A percentile compares a stretch with the other conserved stretches of the same genome.
phyloP scores from a whole-genome alignment of 2,329 filamentous ascomycete species.

The Neofusicoccum laricinum region DNA sequence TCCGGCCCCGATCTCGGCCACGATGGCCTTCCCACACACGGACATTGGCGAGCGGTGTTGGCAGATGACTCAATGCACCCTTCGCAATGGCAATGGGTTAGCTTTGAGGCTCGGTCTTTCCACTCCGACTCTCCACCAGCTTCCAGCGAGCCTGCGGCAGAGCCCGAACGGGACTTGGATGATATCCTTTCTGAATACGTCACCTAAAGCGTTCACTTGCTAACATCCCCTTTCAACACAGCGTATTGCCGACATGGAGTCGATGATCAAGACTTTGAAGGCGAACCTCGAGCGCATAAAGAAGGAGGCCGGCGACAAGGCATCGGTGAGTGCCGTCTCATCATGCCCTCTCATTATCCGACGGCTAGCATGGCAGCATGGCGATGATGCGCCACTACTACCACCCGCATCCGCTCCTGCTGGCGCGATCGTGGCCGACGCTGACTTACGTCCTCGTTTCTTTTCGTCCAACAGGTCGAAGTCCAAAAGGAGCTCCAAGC shows the following conservation, averaged over 20 bases:
- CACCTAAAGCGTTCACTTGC: neutral
- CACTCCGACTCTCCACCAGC: neutral
- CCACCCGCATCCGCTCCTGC: constrained; percentile 7
- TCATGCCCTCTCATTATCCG: constrained; percentile 10
- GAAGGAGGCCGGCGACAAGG: constrained; percentile 34
- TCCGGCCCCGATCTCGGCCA: neutral
- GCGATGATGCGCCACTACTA: neutral
- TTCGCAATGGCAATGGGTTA: neutral
- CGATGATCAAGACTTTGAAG: constrained; percentile 18
- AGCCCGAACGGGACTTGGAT: neutral
- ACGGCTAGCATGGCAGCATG: constrained; percentile 10
- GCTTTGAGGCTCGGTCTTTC: neutral
- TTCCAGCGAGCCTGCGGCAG: no score
- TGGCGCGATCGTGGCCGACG: constrained; percentile 10
- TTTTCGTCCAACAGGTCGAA: constrained; percentile 22
- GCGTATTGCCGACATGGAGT: constrained; percentile 14
- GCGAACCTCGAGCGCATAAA: constrained; percentile 32
- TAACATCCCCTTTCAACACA: neutral
- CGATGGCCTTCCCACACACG: neutral
- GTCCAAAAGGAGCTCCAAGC: constrained; percentile 57
- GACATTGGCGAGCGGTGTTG: neutral
- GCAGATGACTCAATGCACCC: neutral
- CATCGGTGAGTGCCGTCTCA: constrained; percentile 29
- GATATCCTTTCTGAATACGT: neutral
- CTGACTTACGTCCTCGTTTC: constrained; percentile 9